Percentiles rank a stretch among this genome's conserved stretches.
Evolutionary conservation across 2,329 filamentous ascomycete genomes (phyloP).

Genomic region (Stemphylium lycopersici): DNA sequence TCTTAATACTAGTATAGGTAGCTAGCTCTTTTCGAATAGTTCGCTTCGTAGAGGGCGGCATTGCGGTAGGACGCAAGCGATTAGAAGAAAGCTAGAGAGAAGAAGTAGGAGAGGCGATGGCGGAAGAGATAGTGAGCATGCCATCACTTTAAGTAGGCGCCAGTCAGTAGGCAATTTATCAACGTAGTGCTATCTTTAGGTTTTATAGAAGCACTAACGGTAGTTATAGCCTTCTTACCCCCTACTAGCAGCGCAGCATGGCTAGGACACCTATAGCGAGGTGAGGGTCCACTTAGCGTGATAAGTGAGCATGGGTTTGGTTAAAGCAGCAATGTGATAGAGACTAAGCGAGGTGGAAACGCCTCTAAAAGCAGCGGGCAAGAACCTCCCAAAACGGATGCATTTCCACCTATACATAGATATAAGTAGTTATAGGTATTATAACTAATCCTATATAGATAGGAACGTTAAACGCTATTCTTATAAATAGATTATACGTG

Average conservation of each 20-base stretch:
- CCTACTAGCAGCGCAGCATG: conserved; percentile 1
- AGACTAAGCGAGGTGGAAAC: not conserved
- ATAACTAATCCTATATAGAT: not conserved
- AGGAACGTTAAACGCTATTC: not conserved
- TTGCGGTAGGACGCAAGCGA: not conserved
- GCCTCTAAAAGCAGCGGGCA: conserved; percentile 4
- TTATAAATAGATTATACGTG: not conserved
- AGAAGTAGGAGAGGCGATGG: conserved; percentile 7
- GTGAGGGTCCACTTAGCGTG: conserved; percentile 2
- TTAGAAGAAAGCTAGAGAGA: not conserved
- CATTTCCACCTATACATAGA: conserved; percentile 2
- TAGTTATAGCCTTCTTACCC: not conserved
- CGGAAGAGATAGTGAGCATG: conserved; percentile 4
- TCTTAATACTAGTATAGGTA: not conserved
- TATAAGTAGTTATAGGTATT: not conserved
- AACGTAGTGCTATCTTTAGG: conserved; percentile 3
- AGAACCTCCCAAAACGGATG: not conserved
- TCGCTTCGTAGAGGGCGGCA: conserved; percentile 6
- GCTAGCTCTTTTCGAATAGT: conserved; percentile 2
- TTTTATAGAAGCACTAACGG: not conserved
- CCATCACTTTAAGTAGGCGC: conserved; percentile 17
- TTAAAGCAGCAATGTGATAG: not conserved
- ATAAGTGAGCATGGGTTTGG: conserved; percentile 2
- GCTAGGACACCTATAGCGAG: not conserved
- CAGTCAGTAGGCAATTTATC: conserved; percentile 3